These are phyloP conservation scores for Sclerotinia trifoliorum DNA, from an alignment of 2,329 filamentous ascomycete genomes.

Conservation along the genomic window DNA sequence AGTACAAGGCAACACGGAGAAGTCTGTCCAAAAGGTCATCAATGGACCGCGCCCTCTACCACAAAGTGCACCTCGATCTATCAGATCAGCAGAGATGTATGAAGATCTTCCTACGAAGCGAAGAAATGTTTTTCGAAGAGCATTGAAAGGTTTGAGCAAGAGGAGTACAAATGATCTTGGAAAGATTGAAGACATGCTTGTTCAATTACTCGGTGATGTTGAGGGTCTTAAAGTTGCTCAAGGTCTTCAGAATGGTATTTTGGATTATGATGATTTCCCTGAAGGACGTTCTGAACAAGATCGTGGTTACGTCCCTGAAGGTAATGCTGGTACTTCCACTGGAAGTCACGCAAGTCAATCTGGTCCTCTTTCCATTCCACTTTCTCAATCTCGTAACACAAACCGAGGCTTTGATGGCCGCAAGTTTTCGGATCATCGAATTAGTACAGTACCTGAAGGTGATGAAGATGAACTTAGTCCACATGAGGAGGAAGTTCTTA, in stretches of 20 bases:
- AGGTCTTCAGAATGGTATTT: constrained; percentile 50
- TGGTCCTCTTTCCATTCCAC: constrained; percentile 65
- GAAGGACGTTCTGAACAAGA: constrained; percentile 66
- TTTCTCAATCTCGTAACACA: constrained; percentile 45
- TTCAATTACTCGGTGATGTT: constrained; percentile 88
- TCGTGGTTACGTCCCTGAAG: constrained; percentile 80
- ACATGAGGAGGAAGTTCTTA: constrained; percentile 50
- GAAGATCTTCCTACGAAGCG: constrained; percentile 71
- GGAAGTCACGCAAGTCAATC: constrained; percentile 72
- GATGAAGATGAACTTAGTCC: constrained; percentile 62
- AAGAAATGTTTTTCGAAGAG: constrained; percentile 89
- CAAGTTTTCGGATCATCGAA: constrained; percentile 71
- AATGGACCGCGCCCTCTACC: constrained; percentile 85
- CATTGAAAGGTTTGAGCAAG: constrained; percentile 84
- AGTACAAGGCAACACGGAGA: constrained; percentile 84
- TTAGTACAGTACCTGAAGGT: constrained; percentile 84
- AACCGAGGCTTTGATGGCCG: constrained; percentile 44
- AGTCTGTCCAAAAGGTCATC: constrained; percentile 77
- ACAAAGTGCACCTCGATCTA: constrained; percentile 49
- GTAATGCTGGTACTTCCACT: constrained; percentile 71
- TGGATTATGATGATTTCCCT: constrained; percentile 66
- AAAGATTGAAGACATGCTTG: constrained; percentile 88
- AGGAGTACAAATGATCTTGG: constrained; percentile 85
- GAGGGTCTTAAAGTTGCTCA: constrained; percentile 70
- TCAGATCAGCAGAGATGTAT: constrained; percentile 49